phyloP scores from a whole-genome alignment of 108 stramenopile genomes.

The Phaeodactylum tricornutum region DNA sequence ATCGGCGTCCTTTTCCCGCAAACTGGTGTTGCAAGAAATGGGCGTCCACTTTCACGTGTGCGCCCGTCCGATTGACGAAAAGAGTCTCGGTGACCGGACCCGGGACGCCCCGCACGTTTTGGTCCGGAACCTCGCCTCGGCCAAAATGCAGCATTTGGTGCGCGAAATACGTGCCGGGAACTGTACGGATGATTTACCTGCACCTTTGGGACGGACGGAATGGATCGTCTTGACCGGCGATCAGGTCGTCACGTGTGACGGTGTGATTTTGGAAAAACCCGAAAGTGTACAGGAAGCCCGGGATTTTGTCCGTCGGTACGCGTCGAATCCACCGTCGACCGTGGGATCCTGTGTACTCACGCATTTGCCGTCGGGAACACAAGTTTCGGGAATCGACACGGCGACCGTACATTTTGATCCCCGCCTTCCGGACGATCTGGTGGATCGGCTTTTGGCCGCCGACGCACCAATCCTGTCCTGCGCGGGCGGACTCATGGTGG shows the following conservation, averaged over 20 bases:
- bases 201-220: constrained; percentile 4
- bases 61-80: constrained; percentile 73
- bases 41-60: constrained; percentile 44
- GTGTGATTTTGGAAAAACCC: constrained; percentile 72
- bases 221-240: constrained; percentile 68
- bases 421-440: constrained; percentile 18
- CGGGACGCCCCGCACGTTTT: constrained; percentile 29
- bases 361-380: constrained; percentile 55
- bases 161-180: constrained; percentile 24
- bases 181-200: constrained; percentile 30
- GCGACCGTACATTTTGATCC: constrained; percentile 58
- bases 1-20: constrained; percentile 72
- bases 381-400: constrained; percentile 65
- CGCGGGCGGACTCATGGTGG: constrained; percentile 82
- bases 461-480: constrained; percentile 63
- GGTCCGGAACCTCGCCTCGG: constrained; percentile 50
- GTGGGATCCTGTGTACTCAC: constrained; percentile 64
- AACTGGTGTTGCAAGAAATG: constrained; percentile 75
- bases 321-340: constrained; percentile 43
- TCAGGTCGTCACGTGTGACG: constrained; percentile 71
- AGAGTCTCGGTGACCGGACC: constrained; percentile 50
- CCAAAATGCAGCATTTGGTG: constrained; percentile 66
- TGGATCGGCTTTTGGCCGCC: constrained; percentile 43
- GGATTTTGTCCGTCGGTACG: constrained; percentile 45
- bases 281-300: constrained; percentile 53